A percentile compares a stretch with the other conserved stretches of the same genome.
These are phyloP conservation scores for Truncatella angustata DNA, from an alignment of 2,329 filamentous ascomycete genomes.

Conservation along the genomic window DNA sequence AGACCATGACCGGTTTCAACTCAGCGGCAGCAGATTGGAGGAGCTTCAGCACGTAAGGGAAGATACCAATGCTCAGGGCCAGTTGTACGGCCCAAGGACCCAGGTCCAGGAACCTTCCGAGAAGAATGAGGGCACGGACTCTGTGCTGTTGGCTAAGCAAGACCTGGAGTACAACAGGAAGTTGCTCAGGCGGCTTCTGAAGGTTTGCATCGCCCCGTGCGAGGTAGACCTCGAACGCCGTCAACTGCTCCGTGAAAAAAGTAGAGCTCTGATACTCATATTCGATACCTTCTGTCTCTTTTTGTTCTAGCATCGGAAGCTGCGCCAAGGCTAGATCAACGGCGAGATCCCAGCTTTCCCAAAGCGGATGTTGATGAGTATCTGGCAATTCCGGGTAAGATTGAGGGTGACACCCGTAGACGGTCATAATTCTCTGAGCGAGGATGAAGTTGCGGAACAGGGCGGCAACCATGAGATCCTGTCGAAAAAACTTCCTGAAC, in stretches of 20 bases:
- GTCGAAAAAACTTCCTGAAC: constrained; percentile 95
- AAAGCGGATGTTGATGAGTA: constrained; percentile 90
- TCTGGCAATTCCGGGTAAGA: constrained; percentile 90
- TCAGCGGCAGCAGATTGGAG: constrained; percentile 93
- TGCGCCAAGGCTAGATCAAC: constrained; percentile 94
- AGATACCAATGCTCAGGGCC: constrained; percentile 95
- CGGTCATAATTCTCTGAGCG: constrained; percentile 91
- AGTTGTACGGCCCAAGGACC: constrained; percentile 99
- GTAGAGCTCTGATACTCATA: constrained; percentile 94
- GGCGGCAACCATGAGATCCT: constrained; percentile 98
- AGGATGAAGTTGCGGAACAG: constrained; percentile 95
- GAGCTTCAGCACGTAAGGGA: constrained; percentile 96
- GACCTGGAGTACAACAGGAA: constrained; percentile 94
- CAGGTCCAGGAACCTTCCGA: constrained; percentile 91
- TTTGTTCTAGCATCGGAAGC: constrained; percentile 79
- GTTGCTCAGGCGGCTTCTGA: constrained; percentile 86
- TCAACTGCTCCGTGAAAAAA: constrained; percentile 96
- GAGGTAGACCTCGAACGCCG: constrained; percentile 94
- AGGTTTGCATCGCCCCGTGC: constrained; percentile 76
- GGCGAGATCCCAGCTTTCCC: constrained; percentile 96
- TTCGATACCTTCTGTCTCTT: constrained; percentile 67
- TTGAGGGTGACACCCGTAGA: constrained; percentile 92
- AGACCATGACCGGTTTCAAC: constrained; percentile 97
- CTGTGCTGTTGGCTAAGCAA: constrained; percentile 93
- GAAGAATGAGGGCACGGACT: constrained; percentile 82